phyloP scores from a whole-genome alignment of 192 early-diverging fungal species.

The Phycomyces nitens region DNA sequence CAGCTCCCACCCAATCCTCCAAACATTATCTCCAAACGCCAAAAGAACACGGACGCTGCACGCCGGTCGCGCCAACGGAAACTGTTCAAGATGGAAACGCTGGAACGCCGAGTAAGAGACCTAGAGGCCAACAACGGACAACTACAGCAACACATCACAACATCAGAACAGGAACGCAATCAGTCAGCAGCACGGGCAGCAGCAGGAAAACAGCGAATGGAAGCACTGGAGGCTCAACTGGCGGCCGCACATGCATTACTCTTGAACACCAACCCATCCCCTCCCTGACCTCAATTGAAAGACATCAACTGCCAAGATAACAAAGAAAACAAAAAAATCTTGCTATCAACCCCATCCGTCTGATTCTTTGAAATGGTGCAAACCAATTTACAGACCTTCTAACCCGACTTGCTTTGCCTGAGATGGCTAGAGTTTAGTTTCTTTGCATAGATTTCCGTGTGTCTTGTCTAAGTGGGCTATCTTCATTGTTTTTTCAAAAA shows the following conservation, averaged over 20 bases:
- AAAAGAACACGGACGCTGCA: constrained; percentile 27
- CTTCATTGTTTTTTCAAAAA: no score
- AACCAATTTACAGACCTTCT: neutral
- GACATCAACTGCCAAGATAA: neutral
- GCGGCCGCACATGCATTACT: neutral
- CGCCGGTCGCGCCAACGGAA: constrained; percentile 24
- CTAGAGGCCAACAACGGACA: constrained; percentile 14
- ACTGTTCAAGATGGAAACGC: constrained; percentile 11
- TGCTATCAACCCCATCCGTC: neutral
- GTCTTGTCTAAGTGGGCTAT: no score
- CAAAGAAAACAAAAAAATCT: neutral
- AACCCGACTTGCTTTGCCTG: neutral
- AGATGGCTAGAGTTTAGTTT: constrained; percentile 1
- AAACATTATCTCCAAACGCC: constrained; percentile 20
- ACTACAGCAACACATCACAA: constrained; percentile 10
- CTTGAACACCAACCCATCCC: neutral
- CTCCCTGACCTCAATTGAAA: neutral
- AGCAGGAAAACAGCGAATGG: constrained; percentile 1
- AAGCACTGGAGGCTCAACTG: constrained; percentile 24
- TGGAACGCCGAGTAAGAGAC: constrained; percentile 16
- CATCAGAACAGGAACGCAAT: constrained; percentile 9
- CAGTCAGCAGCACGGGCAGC: constrained; percentile 7
- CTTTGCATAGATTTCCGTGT: neutral
- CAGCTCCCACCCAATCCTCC: neutral
- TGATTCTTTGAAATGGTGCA: neutral